Conservation (phyloP, 1,139 yeast genomes). For the Suhomyces yuchorum region DNA sequence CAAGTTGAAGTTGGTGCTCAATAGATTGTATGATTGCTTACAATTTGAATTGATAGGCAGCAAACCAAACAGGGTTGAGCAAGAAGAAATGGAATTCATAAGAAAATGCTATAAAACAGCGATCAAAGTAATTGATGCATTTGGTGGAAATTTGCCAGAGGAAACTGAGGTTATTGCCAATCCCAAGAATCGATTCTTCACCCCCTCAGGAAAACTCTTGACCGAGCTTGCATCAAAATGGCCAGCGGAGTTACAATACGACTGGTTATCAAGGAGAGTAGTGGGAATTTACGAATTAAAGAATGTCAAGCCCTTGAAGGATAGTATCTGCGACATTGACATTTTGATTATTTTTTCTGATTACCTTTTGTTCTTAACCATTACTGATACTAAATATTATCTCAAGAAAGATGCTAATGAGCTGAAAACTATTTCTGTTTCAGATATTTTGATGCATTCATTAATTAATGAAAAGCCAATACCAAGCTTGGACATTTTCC, state of each 20-base stretch:
- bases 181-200: conserved; percentile 61
- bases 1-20: conserved; percentile 65
- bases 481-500: conserved; percentile 52
- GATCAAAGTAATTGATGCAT: conserved; percentile 73
- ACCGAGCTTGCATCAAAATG: conserved; percentile 82
- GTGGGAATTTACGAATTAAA: conserved; percentile 73
- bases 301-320: conserved; percentile 30
- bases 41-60: conserved; percentile 4
- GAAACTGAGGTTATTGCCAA: conserved; percentile 20
- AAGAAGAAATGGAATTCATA: conserved; percentile 20
- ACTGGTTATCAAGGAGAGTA: conserved; percentile 84
- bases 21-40: conserved; percentile 47
- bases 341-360: conserved; percentile 81
- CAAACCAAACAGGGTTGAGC: conserved; percentile 10
- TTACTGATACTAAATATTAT: conserved; percentile 45
- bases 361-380: conserved; percentile 62
- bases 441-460: conserved; percentile 88
- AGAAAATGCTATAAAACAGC: conserved; percentile 55
- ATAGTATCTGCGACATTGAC: conserved; percentile 39
- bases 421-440: conserved; percentile 58
- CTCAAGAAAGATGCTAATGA: conserved; percentile 26
- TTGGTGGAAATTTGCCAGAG: conserved; percentile 53
- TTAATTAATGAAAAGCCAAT: conserved; percentile 83
- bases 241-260: conserved; percentile 86
- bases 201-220: conserved; percentile 87